Conservation (phyloP, 2,329 filamentous ascomycete genomes). For the Sporothrix protearum region DNA sequence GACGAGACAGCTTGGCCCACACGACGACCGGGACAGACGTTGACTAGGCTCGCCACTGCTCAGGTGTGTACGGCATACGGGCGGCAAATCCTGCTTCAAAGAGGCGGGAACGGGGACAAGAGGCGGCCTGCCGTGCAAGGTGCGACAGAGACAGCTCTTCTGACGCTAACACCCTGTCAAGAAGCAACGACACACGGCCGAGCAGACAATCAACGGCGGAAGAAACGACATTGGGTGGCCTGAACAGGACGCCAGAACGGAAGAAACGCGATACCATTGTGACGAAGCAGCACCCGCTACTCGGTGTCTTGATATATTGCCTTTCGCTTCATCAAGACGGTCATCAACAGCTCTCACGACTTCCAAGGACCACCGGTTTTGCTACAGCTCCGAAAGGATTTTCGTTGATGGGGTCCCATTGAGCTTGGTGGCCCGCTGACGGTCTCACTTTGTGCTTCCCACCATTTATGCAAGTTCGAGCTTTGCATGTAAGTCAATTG, state of each 20-base stretch:
- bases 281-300: neutral
- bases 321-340: neutral
- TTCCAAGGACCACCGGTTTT: neutral
- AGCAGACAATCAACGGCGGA: neutral
- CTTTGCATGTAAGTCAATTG: conserved; percentile 33
- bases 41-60: neutral
- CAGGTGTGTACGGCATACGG: neutral
- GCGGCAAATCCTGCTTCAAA: neutral
- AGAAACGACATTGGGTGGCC: neutral
- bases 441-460: conserved; percentile 25
- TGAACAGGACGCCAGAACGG: neutral
- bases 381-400: neutral
- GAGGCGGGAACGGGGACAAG: neutral
- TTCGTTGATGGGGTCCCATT: conserved; percentile 20
- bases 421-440: conserved; percentile 23
- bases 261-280: neutral
- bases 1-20: neutral
- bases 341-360: neutral
- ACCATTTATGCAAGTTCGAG: conserved; percentile 32
- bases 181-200: neutral
- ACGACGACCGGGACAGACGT: neutral
- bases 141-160: neutral
- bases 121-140: neutral
- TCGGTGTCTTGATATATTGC: neutral
- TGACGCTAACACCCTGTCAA: neutral